Evolutionary conservation across 768 basidiomycete species (phyloP).

Genomic region (Lactifluus echinatus): DNA sequence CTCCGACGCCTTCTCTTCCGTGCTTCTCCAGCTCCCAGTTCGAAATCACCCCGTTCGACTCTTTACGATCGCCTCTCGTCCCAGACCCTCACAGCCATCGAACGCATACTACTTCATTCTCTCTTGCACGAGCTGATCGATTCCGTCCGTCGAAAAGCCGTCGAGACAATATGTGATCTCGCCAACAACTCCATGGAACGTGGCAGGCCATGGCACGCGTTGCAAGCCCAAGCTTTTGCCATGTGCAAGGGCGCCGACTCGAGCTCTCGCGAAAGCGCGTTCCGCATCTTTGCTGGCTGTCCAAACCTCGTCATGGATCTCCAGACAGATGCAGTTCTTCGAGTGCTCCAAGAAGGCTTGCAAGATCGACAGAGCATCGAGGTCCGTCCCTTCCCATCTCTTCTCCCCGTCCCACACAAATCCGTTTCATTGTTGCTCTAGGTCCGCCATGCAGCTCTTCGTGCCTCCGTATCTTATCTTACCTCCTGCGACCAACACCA

Average conservation of each 20-base stretch:
- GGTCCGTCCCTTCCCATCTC: constrained; percentile 31
- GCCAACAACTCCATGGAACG: constrained; percentile 67
- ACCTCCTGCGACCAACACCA: constrained; percentile 51
- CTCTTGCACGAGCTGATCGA: constrained; percentile 51
- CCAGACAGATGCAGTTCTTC: constrained; percentile 58
- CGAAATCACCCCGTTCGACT: constrained; percentile 38
- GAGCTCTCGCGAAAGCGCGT: constrained; percentile 37
- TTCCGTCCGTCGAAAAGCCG: constrained; percentile 58
- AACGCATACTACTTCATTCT: constrained; percentile 63
- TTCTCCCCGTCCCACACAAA: background rate
- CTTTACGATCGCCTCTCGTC: constrained; percentile 72
- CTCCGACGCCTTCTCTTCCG: constrained; percentile 74
- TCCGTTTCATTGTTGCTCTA: constrained; percentile 25
- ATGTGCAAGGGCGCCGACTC: constrained; percentile 42
- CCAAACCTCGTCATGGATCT: constrained; percentile 73
- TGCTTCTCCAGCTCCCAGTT: constrained; percentile 32
- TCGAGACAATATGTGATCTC: constrained; percentile 69
- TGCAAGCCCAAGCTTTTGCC: constrained; percentile 61
- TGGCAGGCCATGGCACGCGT: constrained; percentile 74
- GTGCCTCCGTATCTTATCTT: constrained; percentile 62
- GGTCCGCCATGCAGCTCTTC: constrained; percentile 68
- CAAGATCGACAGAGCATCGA: constrained; percentile 59
- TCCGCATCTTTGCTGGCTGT: constrained; percentile 61
- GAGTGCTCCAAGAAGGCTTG: constrained; percentile 58
- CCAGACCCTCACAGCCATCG: constrained; percentile 55